Evolutionary conservation across 202 grass and related monocot species (phyloP).

Genomic region (Panicum virgatum): DNA sequence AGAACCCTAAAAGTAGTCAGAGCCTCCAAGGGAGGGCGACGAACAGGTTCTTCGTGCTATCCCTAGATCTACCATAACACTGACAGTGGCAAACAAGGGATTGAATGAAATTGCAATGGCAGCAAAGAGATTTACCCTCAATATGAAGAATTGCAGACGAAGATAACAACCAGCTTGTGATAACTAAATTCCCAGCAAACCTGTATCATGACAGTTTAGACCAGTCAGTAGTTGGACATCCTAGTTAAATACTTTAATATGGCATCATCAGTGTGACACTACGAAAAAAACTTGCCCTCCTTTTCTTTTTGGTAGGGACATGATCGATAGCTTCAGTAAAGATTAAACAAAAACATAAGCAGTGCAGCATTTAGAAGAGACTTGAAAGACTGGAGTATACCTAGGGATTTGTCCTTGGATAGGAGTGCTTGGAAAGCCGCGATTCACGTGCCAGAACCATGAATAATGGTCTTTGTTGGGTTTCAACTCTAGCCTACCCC

Average conservation of each 20-base stretch:
- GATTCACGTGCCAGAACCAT: too few species aligned
- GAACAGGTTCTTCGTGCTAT: too few species aligned
- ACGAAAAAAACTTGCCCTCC: neutral
- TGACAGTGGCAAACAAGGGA: neutral
- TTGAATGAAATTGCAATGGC: neutral
- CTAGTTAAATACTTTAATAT: neutral
- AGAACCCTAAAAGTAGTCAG: too few species aligned
- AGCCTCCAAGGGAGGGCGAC: too few species aligned
- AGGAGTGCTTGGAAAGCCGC: too few species aligned
- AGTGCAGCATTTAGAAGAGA: constrained; percentile 15
- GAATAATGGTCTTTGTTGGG: too few species aligned
- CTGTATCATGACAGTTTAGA: constrained; percentile 5
- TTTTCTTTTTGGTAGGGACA: neutral
- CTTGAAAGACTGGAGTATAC: too few species aligned
- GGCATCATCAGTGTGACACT: neutral
- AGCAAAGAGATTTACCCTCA: neutral
- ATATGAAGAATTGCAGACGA: neutral
- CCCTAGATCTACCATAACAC: too few species aligned
- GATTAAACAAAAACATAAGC: neutral
- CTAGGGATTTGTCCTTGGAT: too few species aligned
- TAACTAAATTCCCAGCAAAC: constrained; percentile 17
- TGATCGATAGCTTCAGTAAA: neutral
- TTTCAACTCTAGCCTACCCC: too few species aligned
- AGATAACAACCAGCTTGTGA: neutral
- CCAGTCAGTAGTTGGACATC: neutral